Conservation (phyloP, 176 grass and related monocot genomes). For the Oryza nivara region DNA sequence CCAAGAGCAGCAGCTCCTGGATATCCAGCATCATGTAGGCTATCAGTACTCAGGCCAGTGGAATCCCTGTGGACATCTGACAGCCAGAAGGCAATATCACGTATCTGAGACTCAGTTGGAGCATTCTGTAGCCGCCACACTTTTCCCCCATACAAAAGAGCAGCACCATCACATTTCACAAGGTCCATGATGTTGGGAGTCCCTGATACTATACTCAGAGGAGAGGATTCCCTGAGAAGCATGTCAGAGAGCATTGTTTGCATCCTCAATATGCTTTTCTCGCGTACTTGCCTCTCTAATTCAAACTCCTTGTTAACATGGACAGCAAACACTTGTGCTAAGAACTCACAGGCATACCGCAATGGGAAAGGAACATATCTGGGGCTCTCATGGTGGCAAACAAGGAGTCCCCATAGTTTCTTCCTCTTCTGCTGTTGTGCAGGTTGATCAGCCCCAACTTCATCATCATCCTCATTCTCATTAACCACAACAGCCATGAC, state of each 20-base stretch:
- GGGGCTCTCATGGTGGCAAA: slow-evolving; percentile 91
- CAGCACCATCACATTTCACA: slow-evolving; percentile 78
- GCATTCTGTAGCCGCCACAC: slow-evolving; percentile 64
- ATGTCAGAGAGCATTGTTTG: slow-evolving; percentile 85
- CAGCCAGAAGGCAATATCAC: slow-evolving; percentile 78
- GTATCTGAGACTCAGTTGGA: slow-evolving; percentile 79
- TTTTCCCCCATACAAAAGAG: slow-evolving; percentile 74
- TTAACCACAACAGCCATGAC: slow-evolving; percentile 91
- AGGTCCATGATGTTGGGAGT: slow-evolving; percentile 96
- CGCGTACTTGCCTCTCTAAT: slow-evolving; percentile 76
- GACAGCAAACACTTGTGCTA: slow-evolving; percentile 89
- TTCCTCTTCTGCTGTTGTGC: slow-evolving; percentile 66
- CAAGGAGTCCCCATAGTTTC: slow-evolving; percentile 86
- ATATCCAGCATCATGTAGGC: slow-evolving; percentile 90
- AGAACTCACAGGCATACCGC: slow-evolving; percentile 93
- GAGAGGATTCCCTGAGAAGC: slow-evolving; percentile 77
- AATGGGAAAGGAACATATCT: slow-evolving; percentile 89
- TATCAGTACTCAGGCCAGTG: slow-evolving; percentile 95
- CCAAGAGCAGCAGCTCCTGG: slow-evolving; percentile 72
- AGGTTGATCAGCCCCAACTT: slow-evolving; percentile 37
- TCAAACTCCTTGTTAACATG: slow-evolving; percentile 96
- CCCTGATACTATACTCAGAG: slow-evolving; percentile 72
- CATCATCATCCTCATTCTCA: slow-evolving; percentile 63
- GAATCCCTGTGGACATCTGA: slow-evolving; percentile 81
- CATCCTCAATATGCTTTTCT: slow-evolving; percentile 88